Conservation (phyloP, 768 basidiomycete genomes). For the Mycena floridula region DNA sequence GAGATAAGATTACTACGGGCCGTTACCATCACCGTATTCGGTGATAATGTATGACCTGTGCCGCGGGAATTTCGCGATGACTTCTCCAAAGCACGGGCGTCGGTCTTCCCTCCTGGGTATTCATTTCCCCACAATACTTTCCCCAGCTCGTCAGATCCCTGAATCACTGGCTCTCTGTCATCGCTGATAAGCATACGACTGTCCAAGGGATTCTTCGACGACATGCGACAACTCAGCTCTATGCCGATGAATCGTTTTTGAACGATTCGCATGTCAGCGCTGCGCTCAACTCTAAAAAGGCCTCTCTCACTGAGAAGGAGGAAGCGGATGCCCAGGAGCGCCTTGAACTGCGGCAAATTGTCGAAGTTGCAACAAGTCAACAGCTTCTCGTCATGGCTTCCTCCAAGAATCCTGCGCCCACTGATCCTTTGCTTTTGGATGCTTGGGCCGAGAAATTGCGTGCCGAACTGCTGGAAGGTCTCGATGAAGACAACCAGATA, state of each 20-base stretch:
- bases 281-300: neutral
- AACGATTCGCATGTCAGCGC: too few relatives aligned
- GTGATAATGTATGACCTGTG: too few relatives aligned
- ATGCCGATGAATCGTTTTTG: too few relatives aligned
- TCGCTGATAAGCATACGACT: neutral
- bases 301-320: neutral
- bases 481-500: too few relatives aligned
- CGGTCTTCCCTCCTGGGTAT: neutral
- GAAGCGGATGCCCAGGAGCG: neutral
- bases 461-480: too few relatives aligned
- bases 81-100: too few relatives aligned
- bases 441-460: too few relatives aligned
- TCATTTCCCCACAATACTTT: neutral
- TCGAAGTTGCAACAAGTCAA: neutral
- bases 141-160: neutral
- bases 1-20: too few relatives aligned
- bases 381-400: neutral
- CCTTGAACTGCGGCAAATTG: neutral
- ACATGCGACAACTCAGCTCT: neutral
- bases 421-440: too few relatives aligned
- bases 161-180: neutral
- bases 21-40: too few relatives aligned
- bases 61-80: too few relatives aligned
- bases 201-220: neutral
- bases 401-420: neutral